Evolutionary conservation across 768 basidiomycete genomes (phyloP), one percentile per base, ranked within the genome.

Genomic region (Holtermannia corniformis): DNA sequence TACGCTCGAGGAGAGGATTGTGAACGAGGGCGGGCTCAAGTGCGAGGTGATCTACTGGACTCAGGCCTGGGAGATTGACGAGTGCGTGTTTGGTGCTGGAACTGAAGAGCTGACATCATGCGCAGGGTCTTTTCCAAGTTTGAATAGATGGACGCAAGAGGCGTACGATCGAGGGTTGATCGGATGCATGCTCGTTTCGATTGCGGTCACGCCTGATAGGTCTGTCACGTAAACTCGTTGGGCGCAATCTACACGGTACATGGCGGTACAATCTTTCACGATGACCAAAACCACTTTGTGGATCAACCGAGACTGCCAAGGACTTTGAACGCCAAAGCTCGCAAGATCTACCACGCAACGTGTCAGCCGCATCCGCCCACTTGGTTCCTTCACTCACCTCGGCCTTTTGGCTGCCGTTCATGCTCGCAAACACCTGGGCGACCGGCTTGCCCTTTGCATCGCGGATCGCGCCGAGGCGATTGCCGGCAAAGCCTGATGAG

Each of bases 61-160:
- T 5, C 90, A 88, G 32, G 92, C 91, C 42, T 97, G 93, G 93
- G 89, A 96, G 70, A 83, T 91, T 44, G 93, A 97, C 71, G 88
- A 93, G 72, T 70, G 53, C 59, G 63, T 65, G 21, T 47, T 11
- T 7, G 21, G 19, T 20, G 21, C 24, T 47, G 3, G n/a, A 40
- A 5, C 21, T 13, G 24, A 13, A 32, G n/a, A 16, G 32, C 32
- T 37, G 32, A 37, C 32, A 37, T 7, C 32, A n/a, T n/a, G n/a
- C 16, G 32, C 32, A 37, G 32, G 16, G 16, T 37, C 32, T 37
- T 37, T 16, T 37, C 32, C 16, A 7, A 37, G 16, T 16, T 37
- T 7, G 10, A 37, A 16, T 37, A 37, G 32, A n/a, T n/a, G n/a
- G n/a, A n/a, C n/a, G n/a, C n/a, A n/a, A n/a, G n/a, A n/a, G n/a